Conservation (phyloP, 805 yeast species). For the Hanseniaspora hatyaiensis region DNA sequence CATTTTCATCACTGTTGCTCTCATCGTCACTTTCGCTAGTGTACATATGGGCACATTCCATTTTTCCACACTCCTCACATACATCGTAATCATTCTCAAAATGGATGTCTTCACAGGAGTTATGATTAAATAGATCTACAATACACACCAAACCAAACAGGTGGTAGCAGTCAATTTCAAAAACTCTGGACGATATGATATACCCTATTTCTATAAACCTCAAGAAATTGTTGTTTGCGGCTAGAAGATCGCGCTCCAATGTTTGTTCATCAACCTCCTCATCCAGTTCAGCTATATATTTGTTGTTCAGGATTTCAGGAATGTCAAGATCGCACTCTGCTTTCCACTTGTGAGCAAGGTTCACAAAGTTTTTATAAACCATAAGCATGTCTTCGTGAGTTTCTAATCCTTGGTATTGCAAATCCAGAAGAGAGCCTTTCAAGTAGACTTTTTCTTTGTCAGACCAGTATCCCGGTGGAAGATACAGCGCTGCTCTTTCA, state of each 20-base stretch:
- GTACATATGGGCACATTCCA: constrained; percentile 33
- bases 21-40: constrained; percentile 17
- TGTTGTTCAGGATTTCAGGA: constrained; percentile 27
- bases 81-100: constrained; percentile 49
- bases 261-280: not conserved
- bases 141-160: constrained; percentile 75
- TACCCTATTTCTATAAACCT: constrained; percentile 48
- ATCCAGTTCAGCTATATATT: constrained; percentile 23
- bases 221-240: constrained; percentile 27
- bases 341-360: constrained; percentile 29
- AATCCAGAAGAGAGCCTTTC: constrained; percentile 50
- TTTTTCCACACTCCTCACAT: constrained; percentile 41
- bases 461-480: constrained; percentile 61
- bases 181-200: constrained; percentile 65
- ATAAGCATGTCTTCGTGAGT: constrained; percentile 30
- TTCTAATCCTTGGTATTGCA: constrained; percentile 36
- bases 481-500: too few relatives aligned
- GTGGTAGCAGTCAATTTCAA: constrained; percentile 65
- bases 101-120: constrained; percentile 49
- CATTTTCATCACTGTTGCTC: constrained; percentile 23
- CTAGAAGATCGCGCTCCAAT: not conserved
- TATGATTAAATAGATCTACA: constrained; percentile 81
- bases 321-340: constrained; percentile 23
- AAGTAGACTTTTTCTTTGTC: constrained; percentile 38
- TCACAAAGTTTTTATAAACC: constrained; percentile 32